Evolutionary conservation across 208 protist genomes (phyloP).

Genomic region (Leishmania gerbilli): DNA sequence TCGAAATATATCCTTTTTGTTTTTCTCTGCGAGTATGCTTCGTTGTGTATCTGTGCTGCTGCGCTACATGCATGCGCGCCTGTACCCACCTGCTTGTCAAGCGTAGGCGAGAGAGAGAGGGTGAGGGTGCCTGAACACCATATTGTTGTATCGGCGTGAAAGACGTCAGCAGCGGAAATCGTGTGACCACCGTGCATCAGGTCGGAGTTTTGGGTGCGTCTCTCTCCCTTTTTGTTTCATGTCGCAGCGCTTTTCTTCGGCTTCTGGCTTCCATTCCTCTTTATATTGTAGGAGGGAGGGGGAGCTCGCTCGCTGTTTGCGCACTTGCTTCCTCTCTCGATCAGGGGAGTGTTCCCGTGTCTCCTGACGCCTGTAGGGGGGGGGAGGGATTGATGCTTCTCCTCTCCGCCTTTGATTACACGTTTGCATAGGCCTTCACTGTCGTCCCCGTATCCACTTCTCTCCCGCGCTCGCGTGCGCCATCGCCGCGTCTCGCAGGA

Average conservation of each 20-base stretch:
- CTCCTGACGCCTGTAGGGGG: background rate
- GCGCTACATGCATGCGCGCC: background rate
- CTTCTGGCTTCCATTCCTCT: background rate
- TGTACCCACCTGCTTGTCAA: background rate
- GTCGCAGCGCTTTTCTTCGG: background rate
- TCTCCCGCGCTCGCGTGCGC: background rate
- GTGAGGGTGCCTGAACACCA: no score
- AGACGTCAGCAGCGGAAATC: background rate
- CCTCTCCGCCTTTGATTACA: background rate
- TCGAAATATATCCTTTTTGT: background rate
- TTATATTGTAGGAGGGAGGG: background rate
- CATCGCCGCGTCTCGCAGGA: background rate
- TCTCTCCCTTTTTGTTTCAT: background rate
- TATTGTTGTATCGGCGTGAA: no score
- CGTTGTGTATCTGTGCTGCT: background rate
- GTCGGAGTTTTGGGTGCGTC: background rate
- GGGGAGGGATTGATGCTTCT: background rate
- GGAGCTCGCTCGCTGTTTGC: background rate
- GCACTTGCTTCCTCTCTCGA: background rate
- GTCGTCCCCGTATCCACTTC: background rate
- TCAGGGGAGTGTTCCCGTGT: background rate
- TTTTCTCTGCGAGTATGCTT: background rate
- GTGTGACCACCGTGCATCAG: background rate
- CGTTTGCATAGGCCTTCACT: background rate
- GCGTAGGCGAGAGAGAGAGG: background rate